Percentiles rank a stretch among this genome's conserved stretches.
phyloP scores from a whole-genome alignment of 495 filamentous ascomycete genomes.

The Hypoxylon fragiforme region DNA sequence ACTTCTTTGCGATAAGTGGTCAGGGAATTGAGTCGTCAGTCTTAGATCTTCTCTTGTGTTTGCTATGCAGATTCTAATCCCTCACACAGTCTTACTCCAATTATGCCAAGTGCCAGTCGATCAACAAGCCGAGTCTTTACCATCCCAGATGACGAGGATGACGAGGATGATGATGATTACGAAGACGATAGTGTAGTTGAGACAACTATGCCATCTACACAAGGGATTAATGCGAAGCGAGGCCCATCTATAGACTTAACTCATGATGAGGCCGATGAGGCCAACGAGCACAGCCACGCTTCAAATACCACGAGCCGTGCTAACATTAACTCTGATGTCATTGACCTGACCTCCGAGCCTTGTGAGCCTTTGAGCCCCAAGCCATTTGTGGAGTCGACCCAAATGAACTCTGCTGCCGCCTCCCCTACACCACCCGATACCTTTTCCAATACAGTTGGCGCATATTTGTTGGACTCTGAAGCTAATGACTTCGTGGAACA shows the following conservation, averaged over 20 bases:
- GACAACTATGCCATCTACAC: slow-evolving; percentile 12
- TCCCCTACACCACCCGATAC: too few relatives aligned
- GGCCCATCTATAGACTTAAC: slow-evolving; percentile 32
- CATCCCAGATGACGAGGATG: slow-evolving; percentile 50
- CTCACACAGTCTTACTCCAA: background rate
- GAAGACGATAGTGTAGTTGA: slow-evolving; percentile 38
- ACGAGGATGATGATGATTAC: slow-evolving; percentile 47
- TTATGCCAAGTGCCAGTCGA: background rate
- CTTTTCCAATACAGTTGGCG: too few relatives aligned
- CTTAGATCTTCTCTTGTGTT: background rate
- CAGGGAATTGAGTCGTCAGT: slow-evolving; percentile 1
- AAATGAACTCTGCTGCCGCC: background rate
- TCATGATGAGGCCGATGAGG: slow-evolving; percentile 31
- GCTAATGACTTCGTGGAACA: too few relatives aligned
- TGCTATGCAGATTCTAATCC: background rate
- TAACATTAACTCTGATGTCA: slow-evolving; percentile 33
- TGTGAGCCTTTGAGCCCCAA: slow-evolving; percentile 16
- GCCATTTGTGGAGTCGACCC: background rate
- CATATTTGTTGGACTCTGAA: too few relatives aligned
- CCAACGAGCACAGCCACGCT: slow-evolving; percentile 14
- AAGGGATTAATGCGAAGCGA: slow-evolving; percentile 14
- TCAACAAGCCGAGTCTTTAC: slow-evolving; percentile 42
- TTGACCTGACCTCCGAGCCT: slow-evolving; percentile 41
- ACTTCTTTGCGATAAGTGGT: slow-evolving; percentile 19
- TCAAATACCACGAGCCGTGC: slow-evolving; percentile 9